Base-by-base conservation (phyloP, 163 green algal species). In the Prototheca wickerhamii region DNA sequence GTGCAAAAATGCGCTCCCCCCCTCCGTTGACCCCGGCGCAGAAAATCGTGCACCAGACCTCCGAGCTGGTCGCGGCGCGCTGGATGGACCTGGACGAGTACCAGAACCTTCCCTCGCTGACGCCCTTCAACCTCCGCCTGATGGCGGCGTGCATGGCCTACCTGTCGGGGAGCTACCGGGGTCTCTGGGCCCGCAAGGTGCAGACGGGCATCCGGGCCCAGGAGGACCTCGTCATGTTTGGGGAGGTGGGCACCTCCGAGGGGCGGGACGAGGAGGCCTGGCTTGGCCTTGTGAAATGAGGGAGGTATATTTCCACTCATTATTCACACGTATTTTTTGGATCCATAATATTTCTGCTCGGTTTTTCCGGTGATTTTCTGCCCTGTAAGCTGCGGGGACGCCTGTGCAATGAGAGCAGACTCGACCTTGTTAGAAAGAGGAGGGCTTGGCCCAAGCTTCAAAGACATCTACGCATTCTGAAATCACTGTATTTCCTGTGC, bases 1-100 rank as follows among this genome's bases (percentile, higher is more conserved):
- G 10, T 10, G 40, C 15, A 10, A 15, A 46, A 10, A 15, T 10
- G 15, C 40, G 10, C 10, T 10, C 40, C 40, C 40, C 40, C 40
- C 10, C 10, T 15, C 40, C 40, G 15, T 15, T 15, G 10, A n/a
- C 30, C 23, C 26, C 51, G n/a, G n/a, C n/a, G 15, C 44, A 65
- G 32, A 29, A 28, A 4, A 10, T 74, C 26, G 37, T 15, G 26
- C 44, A 44, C 5, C 70, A 82, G 60, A 71, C 71, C 26, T 46
- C 62, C 25, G 77, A 84, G 61, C 55, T 87, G 29, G 78, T 76
- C 28, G 73, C 61, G 1, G 76, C 65, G 6, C 40, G 44, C 32
- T 87, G 81, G 81, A 80, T 86, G 72, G 53, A 60, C 0, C 44
- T 87, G 15, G 65, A 79, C 3, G 75, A 87, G 21, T 84, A 73